These are phyloP conservation scores for Macrocystidia cucumis DNA, from an alignment of 1,284 basidiomycete genomes.

Conservation along the genomic window DNA sequence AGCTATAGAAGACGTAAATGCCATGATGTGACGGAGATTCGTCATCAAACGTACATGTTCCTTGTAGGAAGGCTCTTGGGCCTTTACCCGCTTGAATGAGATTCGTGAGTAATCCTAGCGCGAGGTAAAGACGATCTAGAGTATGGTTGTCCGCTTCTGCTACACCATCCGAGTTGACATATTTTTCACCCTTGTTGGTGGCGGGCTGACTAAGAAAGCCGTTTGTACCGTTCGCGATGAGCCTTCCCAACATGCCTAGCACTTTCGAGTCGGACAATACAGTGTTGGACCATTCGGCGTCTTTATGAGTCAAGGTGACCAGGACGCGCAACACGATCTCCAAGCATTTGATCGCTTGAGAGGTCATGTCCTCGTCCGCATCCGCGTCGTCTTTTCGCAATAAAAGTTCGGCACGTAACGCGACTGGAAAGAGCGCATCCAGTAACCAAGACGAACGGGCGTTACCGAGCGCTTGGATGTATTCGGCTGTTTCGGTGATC, in stretches of 20 bases:
- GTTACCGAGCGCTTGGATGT: not conserved
- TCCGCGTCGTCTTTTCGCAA: no score
- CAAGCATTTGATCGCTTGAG: slow-evolving; percentile 38
- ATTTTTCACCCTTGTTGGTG: slow-evolving; percentile 8
- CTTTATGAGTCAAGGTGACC: slow-evolving; percentile 60
- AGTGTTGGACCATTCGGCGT: slow-evolving; percentile 48
- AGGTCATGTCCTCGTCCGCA: no score
- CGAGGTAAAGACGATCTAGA: slow-evolving; percentile 61
- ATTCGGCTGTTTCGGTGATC: not conserved
- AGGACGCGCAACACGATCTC: slow-evolving; percentile 56
- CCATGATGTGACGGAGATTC: not conserved
- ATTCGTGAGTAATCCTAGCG: slow-evolving; percentile 65
- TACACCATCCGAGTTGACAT: slow-evolving; percentile 11
- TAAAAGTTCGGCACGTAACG: slow-evolving; percentile 1
- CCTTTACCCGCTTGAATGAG: slow-evolving; percentile 49
- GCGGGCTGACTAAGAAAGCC: no score
- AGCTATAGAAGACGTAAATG: slow-evolving; percentile 20
- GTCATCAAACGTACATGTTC: slow-evolving; percentile 32
- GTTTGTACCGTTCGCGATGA: no score
- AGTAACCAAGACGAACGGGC: no score
- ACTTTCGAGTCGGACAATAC: no score
- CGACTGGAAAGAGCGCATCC: slow-evolving; percentile 2
- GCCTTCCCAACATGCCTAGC: no score
- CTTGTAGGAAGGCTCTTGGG: slow-evolving; percentile 35
- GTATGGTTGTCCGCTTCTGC: slow-evolving; percentile 22